Conservation (phyloP, 345 rosid genomes). For the Garcia nutans region DNA sequence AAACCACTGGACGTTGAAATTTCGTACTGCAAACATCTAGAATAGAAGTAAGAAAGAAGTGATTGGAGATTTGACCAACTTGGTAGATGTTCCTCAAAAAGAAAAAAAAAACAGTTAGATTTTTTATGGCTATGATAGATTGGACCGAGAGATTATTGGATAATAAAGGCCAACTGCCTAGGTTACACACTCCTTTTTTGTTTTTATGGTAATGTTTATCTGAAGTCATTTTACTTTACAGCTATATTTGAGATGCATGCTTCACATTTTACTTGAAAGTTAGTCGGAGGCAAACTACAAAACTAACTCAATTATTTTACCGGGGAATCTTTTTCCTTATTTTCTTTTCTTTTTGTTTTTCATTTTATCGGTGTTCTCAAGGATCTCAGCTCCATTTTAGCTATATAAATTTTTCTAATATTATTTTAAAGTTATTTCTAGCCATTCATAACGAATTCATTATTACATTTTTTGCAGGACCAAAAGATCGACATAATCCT, state of each 20-base stretch:
- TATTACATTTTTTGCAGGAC: neutral
- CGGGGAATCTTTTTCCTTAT: too few species aligned
- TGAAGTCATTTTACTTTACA: neutral
- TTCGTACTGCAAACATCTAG: neutral
- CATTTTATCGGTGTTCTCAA: neutral
- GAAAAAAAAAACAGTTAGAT: too few species aligned
- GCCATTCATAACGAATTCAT: neutral
- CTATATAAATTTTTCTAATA: neutral
- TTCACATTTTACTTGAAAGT: neutral
- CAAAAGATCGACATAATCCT: conserved; percentile 20
- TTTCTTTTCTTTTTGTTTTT: neutral
- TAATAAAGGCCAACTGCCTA: neutral
- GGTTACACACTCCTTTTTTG: neutral
- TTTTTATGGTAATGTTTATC: neutral
- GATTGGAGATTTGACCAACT: neutral
- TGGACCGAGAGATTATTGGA: neutral
- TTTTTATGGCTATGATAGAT: neutral
- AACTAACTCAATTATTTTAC: neutral
- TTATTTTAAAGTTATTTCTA: neutral
- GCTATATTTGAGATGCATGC: neutral
- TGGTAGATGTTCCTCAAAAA: neutral
- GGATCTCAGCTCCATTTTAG: neutral
- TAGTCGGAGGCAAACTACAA: neutral
- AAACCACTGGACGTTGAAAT: neutral
- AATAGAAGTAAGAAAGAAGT: neutral